Percentiles rank a stretch among this genome's conserved stretches.
These are phyloP conservation scores for Scedosporium minutisporum DNA, from an alignment of 2,329 filamentous ascomycete species.

Conservation along the genomic window DNA sequence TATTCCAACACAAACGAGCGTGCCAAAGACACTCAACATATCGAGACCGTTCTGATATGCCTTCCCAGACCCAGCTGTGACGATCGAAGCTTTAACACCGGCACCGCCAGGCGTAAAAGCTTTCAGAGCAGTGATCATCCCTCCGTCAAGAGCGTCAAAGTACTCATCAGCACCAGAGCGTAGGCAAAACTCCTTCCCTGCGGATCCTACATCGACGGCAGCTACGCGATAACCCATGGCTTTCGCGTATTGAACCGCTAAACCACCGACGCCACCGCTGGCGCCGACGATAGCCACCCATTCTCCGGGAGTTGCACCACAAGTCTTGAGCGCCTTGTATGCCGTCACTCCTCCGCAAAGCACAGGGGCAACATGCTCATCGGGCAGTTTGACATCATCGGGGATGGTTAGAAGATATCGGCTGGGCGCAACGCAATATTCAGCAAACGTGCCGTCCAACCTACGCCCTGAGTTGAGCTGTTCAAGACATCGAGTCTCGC, in stretches of 20 bases:
- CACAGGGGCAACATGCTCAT: constrained; percentile 28
- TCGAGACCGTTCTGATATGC: constrained; percentile 25
- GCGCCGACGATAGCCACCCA: constrained; percentile 28
- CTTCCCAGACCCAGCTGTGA: constrained; percentile 17
- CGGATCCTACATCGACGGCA: constrained; percentile 25
- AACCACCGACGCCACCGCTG: constrained; percentile 28
- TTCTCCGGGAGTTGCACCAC: constrained; percentile 20
- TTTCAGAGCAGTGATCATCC: constrained; percentile 16
- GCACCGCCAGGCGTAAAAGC: constrained; percentile 14
- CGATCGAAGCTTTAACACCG: constrained; percentile 18
- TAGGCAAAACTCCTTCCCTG: constrained; percentile 19
- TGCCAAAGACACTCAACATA: constrained; percentile 26
- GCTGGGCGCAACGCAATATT: constrained; percentile 25
- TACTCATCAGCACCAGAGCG: constrained; percentile 26
- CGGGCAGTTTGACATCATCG: constrained; percentile 15
- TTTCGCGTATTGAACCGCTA: constrained; percentile 27
- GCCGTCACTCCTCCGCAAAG: constrained; percentile 34
- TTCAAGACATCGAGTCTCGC: constrained; percentile 25
- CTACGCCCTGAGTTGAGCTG: constrained; percentile 22
- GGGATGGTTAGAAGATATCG: constrained; percentile 21
- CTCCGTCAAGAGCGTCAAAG: constrained; percentile 21
- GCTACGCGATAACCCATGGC: constrained; percentile 32
- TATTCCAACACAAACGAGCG: constrained; percentile 29
- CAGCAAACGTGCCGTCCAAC: constrained; percentile 28
- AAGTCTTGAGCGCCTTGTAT: constrained; percentile 28